These are phyloP conservation scores for Saturnispora saitoi DNA, from an alignment of 805 yeast genomes.

Conservation along the genomic window DNA sequence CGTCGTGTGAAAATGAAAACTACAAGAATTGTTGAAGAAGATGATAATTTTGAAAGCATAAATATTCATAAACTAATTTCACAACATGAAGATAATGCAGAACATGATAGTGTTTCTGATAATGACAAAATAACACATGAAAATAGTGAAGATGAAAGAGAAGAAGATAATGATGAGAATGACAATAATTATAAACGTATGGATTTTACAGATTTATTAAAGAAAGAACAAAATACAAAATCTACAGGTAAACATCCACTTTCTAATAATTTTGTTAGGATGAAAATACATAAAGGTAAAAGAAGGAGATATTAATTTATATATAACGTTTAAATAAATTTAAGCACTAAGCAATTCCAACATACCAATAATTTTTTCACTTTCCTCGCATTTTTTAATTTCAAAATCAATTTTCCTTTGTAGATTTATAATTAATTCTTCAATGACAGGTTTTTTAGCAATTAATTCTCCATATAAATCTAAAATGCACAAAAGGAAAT, in stretches of 20 bases:
- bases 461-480: slow-evolving; percentile 72
- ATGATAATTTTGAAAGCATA: slow-evolving; percentile 28
- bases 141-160: not conserved
- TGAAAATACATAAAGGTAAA: slow-evolving; percentile 25
- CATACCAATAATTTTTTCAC: slow-evolving; percentile 90
- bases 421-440: slow-evolving; percentile 57
- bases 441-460: slow-evolving; percentile 68
- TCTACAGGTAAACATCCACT: slow-evolving; percentile 22
- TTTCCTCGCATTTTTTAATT: slow-evolving; percentile 73
- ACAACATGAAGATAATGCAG: slow-evolving; percentile 9
- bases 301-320: slow-evolving; percentile 6
- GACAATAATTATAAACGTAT: slow-evolving; percentile 16
- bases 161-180: slow-evolving; percentile 8
- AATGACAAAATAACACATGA: slow-evolving; percentile 8
- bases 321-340: slow-evolving; percentile 12
- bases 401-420: slow-evolving; percentile 57
- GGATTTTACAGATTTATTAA: slow-evolving; percentile 12
- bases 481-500: slow-evolving; percentile 55
- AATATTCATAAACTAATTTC: slow-evolving; percentile 35
- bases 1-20: slow-evolving; percentile 44
- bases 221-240: slow-evolving; percentile 13
- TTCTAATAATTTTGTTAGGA: slow-evolving; percentile 29
- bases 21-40: slow-evolving; percentile 16
- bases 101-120: slow-evolving; percentile 6
- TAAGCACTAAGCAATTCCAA: slow-evolving; percentile 65